phyloP scores from a whole-genome alignment of 106 monocot species.

The Phalaenopsis aphrodite region DNA sequence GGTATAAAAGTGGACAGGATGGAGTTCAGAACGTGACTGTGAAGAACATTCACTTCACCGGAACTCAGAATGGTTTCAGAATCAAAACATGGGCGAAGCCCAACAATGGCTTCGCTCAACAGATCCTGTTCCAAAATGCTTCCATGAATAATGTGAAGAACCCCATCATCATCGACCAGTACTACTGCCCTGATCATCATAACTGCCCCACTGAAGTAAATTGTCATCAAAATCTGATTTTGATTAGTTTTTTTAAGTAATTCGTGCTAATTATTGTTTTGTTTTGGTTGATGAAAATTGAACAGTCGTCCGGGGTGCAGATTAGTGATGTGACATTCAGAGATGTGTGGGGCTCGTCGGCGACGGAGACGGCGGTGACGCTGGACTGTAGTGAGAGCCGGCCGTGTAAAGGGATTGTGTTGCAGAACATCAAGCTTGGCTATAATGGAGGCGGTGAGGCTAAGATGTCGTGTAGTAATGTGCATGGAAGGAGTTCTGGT shows the following conservation, averaged over 20 bases:
- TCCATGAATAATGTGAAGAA: slow-evolving; percentile 3
- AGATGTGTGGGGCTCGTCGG: slow-evolving; percentile 4
- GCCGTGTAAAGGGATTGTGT: slow-evolving; percentile 5
- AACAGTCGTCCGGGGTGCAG: slow-evolving; percentile 4
- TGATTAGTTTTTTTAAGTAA: not conserved
- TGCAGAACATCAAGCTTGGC: not conserved
- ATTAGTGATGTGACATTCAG: not conserved
- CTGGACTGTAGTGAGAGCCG: slow-evolving; percentile 9
- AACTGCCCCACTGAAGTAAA: not conserved
- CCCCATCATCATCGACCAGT: slow-evolving; percentile 12
- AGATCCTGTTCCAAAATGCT: not conserved
- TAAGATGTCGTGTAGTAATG: slow-evolving; percentile 15
- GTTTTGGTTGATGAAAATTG: not conserved
- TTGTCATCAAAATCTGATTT: not conserved
- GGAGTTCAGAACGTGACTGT: slow-evolving; percentile 1
- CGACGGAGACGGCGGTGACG: slow-evolving; percentile 3
- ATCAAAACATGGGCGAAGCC: slow-evolving; percentile 13
- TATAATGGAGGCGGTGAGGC: slow-evolving; percentile 6
- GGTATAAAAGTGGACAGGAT: not conserved
- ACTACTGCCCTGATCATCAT: not conserved
- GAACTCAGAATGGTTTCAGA: slow-evolving; percentile 2
- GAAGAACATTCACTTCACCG: not conserved
- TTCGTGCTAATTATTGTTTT: no score
- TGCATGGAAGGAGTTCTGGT: slow-evolving; percentile 6
- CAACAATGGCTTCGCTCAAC: not conserved